These are phyloP conservation scores for Rachicladosporium sp. DNA, from an alignment of 2,329 filamentous ascomycete species.

Conservation along the genomic window DNA sequence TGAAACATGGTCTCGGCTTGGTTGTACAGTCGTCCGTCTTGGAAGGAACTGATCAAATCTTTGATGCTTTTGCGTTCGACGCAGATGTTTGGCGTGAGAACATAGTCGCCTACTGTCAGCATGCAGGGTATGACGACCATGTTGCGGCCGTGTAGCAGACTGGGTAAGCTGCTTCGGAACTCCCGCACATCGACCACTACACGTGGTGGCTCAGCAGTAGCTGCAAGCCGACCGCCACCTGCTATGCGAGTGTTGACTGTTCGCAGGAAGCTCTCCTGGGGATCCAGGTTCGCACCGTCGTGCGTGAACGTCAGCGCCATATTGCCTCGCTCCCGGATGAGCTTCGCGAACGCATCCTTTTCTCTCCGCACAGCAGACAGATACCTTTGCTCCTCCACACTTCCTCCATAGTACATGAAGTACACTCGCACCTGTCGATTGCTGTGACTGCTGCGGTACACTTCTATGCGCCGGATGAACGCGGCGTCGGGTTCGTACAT, in stretches of 20 bases:
- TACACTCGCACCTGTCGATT: conserved; percentile 84
- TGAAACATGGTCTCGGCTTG: conserved; percentile 91
- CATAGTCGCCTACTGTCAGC: conserved; percentile 92
- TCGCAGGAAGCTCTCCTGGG: conserved; percentile 81
- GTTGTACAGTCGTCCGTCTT: conserved; percentile 79
- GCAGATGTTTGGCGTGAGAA: conserved; percentile 81
- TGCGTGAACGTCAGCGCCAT: conserved; percentile 83
- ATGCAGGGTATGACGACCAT: conserved; percentile 89
- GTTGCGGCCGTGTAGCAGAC: conserved; percentile 74
- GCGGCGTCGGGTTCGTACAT: conserved; percentile 97
- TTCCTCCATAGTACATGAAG: conserved; percentile 91
- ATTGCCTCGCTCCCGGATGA: conserved; percentile 81
- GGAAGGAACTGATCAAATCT: conserved; percentile 84
- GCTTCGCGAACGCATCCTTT: conserved; percentile 87
- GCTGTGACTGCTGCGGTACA: conserved; percentile 88
- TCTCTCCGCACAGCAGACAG: conserved; percentile 81
- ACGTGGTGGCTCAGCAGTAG: conserved; percentile 75
- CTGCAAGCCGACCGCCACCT: conserved; percentile 71
- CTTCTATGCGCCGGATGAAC: conserved; percentile 88
- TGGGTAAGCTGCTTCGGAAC: conserved; percentile 85
- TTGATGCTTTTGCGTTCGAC: conserved; percentile 88
- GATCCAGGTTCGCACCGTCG: conserved; percentile 59
- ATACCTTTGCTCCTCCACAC: conserved; percentile 91
- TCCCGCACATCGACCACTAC: conserved; percentile 94
- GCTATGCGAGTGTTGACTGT: conserved; percentile 96